These are phyloP conservation scores for Thraustochytrium sp. DNA, from an alignment of 352 stramenopile species.

Conservation along the genomic window DNA sequence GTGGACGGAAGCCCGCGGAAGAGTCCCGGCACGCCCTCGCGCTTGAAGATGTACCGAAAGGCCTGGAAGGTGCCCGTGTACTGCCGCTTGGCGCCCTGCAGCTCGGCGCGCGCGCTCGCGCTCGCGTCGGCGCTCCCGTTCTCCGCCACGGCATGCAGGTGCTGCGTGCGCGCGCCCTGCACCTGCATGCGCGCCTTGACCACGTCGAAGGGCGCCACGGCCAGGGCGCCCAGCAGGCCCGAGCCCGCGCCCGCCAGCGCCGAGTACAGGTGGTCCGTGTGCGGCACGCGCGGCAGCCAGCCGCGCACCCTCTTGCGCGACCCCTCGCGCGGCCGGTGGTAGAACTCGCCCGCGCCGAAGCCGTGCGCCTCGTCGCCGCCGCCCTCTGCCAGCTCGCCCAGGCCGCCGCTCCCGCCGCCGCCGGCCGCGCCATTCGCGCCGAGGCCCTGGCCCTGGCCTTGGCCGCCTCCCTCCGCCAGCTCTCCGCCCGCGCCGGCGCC, in stretches of 20 bases:
- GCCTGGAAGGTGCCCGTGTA: conserved; percentile 3
- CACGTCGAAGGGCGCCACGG: conserved; percentile 25
- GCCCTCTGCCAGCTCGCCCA: too few relatives aligned
- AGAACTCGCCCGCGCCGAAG: not conserved
- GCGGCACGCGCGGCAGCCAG: not conserved
- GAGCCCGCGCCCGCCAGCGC: not conserved
- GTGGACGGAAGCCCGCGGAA: conserved; percentile 14
- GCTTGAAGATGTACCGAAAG: not conserved
- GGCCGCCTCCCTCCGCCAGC: too few relatives aligned
- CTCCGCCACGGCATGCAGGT: not conserved
- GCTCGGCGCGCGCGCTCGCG: not conserved
- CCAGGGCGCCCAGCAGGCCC: not conserved
- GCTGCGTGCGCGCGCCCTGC: not conserved
- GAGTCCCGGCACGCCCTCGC: not conserved
- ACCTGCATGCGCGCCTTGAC: conserved; percentile 39
- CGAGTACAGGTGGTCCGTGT: not conserved
- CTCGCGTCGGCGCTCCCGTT: not conserved
- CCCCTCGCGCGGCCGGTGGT: not conserved
- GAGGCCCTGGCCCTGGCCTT: too few relatives aligned
- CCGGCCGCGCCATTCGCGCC: too few relatives aligned
- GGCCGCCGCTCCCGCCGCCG: too few relatives aligned
- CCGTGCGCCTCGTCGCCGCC: too few relatives aligned
- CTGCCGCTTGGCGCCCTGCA: not conserved
- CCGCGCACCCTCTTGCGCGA: not conserved
- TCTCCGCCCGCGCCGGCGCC: too few relatives aligned